Percentiles rank a stretch among this genome's conserved stretches.
Conservation (phyloP, 345 rosid species). For the Lepidium africanum region DNA sequence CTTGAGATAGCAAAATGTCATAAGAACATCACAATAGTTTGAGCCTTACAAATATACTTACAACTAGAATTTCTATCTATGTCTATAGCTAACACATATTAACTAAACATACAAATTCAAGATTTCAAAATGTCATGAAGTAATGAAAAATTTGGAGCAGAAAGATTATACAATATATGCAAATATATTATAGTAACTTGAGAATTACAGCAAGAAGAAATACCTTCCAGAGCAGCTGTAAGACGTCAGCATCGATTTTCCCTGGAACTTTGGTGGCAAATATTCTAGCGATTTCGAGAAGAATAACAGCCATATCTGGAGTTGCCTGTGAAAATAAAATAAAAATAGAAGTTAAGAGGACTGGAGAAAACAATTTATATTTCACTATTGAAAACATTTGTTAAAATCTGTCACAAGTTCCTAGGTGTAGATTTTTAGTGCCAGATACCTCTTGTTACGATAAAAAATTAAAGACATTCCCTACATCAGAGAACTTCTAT, state of each 20-base stretch:
- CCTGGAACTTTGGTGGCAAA: conserved; percentile 99
- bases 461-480: neutral
- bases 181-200: neutral
- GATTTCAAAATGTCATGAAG: neutral
- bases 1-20: neutral
- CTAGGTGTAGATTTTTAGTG: neutral
- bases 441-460: neutral
- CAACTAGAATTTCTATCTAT: neutral
- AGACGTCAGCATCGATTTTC: conserved; percentile 97
- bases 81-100: neutral
- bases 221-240: conserved; percentile 96
- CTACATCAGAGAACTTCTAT: neutral
- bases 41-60: neutral
- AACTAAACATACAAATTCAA: conserved; percentile 9
- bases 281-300: conserved; percentile 98
- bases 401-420: neutral
- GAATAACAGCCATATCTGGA: conserved; percentile 99
- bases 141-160: neutral
- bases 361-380: conserved; percentile 2
- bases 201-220: conserved; percentile 13
- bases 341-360: neutral
- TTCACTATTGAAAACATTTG: neutral
- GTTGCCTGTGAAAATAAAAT: conserved; percentile 61
- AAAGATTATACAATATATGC: neutral
- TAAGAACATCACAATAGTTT: neutral